These are phyloP conservation scores for Psilocybe cyanescens DNA, from an alignment of 768 basidiomycete genomes.

Conservation along the genomic window DNA sequence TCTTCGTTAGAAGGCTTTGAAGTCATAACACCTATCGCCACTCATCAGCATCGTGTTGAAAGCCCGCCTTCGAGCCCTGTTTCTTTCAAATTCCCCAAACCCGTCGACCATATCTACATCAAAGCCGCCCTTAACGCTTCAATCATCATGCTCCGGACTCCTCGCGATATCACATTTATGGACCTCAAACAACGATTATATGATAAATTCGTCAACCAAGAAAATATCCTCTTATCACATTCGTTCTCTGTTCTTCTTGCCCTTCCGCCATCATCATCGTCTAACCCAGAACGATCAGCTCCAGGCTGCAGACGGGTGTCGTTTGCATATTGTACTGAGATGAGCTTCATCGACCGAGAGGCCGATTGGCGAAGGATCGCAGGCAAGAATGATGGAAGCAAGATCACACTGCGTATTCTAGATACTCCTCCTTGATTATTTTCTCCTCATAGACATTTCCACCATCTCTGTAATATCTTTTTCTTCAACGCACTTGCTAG, in stretches of 20 bases:
- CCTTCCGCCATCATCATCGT: conserved; percentile 32
- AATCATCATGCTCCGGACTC: conserved; percentile 64
- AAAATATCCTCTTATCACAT: conserved; percentile 54
- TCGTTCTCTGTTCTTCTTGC: conserved; percentile 61
- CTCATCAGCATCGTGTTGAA: background rate
- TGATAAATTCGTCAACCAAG: conserved; percentile 70
- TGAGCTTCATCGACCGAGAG: conserved; percentile 57
- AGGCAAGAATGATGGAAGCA: conserved; percentile 45
- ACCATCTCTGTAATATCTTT: background rate
- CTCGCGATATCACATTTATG: conserved; percentile 47
- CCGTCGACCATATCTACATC: conserved; percentile 46
- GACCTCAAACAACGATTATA: conserved; percentile 62
- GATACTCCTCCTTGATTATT: conserved; percentile 33
- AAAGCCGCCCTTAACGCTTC: conserved; percentile 67
- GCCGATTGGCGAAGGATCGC: conserved; percentile 63
- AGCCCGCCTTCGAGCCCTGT: background rate
- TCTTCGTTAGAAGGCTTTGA: conserved; percentile 19
- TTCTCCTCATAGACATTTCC: background rate
- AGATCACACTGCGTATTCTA: conserved; percentile 61
- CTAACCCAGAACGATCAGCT: conserved; percentile 8
- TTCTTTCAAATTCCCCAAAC: background rate
- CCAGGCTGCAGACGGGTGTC: conserved; percentile 35
- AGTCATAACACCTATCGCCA: background rate
- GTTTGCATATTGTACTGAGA: conserved; percentile 32
- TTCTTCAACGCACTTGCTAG: background rate